Conservation (phyloP, 176 grass and related monocot genomes). For the Thinopyrum elongatum region DNA sequence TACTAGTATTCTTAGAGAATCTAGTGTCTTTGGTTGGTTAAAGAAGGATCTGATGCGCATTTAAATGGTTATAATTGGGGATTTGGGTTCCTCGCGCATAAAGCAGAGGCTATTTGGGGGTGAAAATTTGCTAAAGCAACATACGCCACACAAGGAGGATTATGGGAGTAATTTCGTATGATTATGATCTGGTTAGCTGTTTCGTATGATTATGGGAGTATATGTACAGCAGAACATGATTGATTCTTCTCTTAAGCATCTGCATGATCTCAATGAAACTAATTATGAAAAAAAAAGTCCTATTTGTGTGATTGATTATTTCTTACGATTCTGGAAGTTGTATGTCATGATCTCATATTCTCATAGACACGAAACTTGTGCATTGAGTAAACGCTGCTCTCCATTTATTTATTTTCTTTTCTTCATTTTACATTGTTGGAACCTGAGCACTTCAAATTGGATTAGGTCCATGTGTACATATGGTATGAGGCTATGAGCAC, state of each 20-base stretch:
- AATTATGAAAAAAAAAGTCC: background rate
- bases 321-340: background rate
- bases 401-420: background rate
- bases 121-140: too few relatives aligned
- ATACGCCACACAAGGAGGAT: background rate
- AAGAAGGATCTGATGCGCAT: background rate
- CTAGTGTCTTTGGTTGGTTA: background rate
- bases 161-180: background rate
- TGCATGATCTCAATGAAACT: background rate
- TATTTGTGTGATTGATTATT: background rate
- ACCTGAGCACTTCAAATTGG: background rate
- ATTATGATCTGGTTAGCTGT: background rate
- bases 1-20: background rate
- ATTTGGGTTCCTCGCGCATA: too few relatives aligned
- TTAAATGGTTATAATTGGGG: too few relatives aligned
- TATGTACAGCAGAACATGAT: background rate
- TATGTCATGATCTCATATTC: background rate
- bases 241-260: background rate
- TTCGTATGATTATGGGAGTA: background rate
- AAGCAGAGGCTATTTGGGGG: too few relatives aligned
- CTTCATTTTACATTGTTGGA: background rate
- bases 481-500: background rate
- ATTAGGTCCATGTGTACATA: background rate
- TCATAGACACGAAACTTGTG: background rate
- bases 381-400: background rate